Base-by-base conservation (phyloP, 2,329 filamentous ascomycete species). In the Cordyceps javanica region DNA sequence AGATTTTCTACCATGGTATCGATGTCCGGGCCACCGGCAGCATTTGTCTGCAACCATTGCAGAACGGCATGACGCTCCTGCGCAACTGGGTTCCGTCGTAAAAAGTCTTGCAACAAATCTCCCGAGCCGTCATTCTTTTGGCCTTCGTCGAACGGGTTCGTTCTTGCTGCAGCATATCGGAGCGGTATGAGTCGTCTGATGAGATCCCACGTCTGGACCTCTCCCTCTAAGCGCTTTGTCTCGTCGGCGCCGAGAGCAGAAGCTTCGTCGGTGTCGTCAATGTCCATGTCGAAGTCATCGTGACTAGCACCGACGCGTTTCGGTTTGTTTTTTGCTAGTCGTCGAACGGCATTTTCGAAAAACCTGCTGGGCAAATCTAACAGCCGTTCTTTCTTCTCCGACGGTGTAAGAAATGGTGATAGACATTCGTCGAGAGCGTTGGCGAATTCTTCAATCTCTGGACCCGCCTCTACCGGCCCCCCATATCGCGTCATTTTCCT, bases 121-220 rank as follows among this genome's bases (percentile, higher is more conserved):
- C 50, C 57, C 44, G 51, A 19, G 59, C 25, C 23, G 51, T 54
- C 6, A 41, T 73, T 66, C 59, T 67, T 55, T 52, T 66, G 60
- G 61, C 65, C 26, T 62, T 63, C 70, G 56, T 62, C 66, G 60
- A 64, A 60, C 58, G 57, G 65, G 26, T 60, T 59, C 16, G 58
- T 30, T 25, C 60, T 62, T 25, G 63, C 61, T 16, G 67, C 61
- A 36, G 78, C 75, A 67, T 90, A 87, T 65, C 89, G 82, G 62
- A 90, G 72, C 11, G 87, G 85, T 53, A 96, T 80, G 60, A 96
- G 77, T 39, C 89, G 82, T 50, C 85, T 82, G 59, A 97, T 75
- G 28, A 97, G 78, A 67, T 95, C 87, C 94, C 94, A 99, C 0
- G 91, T 94, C 65, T 95, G 90, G 41, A 86, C 84, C 72, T 99